Evolutionary conservation across 1,284 basidiomycete species (phyloP), one percentile per base, ranked within the genome.

Genomic region (Ceratobasidium papillatum): DNA sequence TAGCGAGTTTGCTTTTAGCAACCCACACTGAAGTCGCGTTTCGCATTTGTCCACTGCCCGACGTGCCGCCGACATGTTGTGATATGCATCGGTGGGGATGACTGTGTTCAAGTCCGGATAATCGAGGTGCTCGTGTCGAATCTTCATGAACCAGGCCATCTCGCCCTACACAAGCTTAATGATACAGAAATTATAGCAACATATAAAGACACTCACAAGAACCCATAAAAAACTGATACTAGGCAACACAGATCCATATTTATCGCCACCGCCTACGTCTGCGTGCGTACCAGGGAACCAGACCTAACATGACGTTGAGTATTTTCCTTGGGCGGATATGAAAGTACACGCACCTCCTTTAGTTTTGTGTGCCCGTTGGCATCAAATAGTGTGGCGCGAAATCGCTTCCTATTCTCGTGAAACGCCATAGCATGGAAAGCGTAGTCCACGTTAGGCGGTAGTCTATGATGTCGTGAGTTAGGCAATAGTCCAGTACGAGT

Each of bases 221-320:
- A 71, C 34, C 68, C 68, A 71, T 34, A 61, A 17, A 22, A 71
- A 30, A 41, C 56, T 71, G 22, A 71, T 30, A 34, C 49, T 43
- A 1, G 68, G 51, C 3, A 71, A 19, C 11, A 14, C 56, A 32
- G 30, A 14, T 11, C 12, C n/a, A 11, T 7, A 11, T 2, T 9
- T 12, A 7, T 56, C 68, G 12, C 74, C 75, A 2, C 75, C 75
- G 14, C 75, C 75, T 22, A 76, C 74, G 36, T 76, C 75, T 7
- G 51, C 27, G 47, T 76, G 75, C n/a, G 62, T 45, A 2, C 75
- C 75, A 9, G 74, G 47, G 58, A 76, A 74, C 72, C 65, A 74
- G 22, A 69, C 36, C 74, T 75, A 47, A 17, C 17, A 43, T 51
- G 19, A 41, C 14, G 38, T 7, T 5, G 5, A 41, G 5, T 14